Evolutionary conservation across 2,329 filamentous ascomycete genomes (phyloP), one percentile per base, ranked within the genome.

Genomic region (Ophiostoma ulmi): DNA sequence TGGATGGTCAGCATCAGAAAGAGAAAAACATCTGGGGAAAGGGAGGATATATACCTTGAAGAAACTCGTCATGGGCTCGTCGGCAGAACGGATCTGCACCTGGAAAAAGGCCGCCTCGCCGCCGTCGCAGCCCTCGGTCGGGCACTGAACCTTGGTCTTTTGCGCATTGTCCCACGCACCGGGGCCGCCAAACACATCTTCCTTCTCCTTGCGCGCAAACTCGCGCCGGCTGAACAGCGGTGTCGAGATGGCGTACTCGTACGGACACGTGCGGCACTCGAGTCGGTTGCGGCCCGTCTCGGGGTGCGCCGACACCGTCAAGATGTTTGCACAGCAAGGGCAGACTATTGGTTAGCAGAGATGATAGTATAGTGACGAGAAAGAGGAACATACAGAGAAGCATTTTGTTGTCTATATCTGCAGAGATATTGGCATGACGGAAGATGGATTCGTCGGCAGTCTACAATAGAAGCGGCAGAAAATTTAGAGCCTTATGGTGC

Each of bases 31-130:
- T 2, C 22, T 17, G 58, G 20, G 44, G 17, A 64, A 5, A n/a
- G 20, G 7, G 44, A 20, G 44, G 3, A 74, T 78, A 64, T 78
- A 64, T 77, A 92, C 91, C 87, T 93, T 95, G 82, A 90, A 96
- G 81, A 98, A 98, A 72, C 89, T 94, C 75, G 95, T 99, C 91
- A 97, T 97, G 72, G 95, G 95, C 85, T 99, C 95, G 82, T 99
- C 95, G 69, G 95, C 95, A 84, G 93, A 97, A 76, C 95, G 89
- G 81, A 98, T 98, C 85, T 99, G 95, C 76, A 98, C 89, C 84
- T 97, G 93, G 83, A 94, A 97, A 83, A 94, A 98, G 74, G 94
- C 96, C 3, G 95, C 95, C 82, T 93, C 88, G 72, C 88, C 86
- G 73, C 93, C 93, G 77, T 91, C 86, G 83, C 95, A 99, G 71